Conservation (phyloP, 768 basidiomycete genomes). For the Naganishia vaughanmartiniae region DNA sequence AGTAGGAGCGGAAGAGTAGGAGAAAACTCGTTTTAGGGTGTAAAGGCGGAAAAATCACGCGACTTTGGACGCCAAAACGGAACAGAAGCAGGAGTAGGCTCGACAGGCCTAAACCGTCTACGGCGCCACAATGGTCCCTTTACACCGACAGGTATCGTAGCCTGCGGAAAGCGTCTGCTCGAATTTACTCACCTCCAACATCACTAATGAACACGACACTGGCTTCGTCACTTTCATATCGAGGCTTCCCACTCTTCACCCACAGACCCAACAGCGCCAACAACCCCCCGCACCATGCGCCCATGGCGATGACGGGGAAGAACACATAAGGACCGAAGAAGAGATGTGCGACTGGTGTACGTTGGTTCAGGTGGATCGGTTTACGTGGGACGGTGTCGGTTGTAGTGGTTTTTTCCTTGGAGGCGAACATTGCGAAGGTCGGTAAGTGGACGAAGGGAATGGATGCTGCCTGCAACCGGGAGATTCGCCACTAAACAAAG, state of each 20-base stretch:
- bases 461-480: no score
- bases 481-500: no score
- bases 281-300: conserved; percentile 48
- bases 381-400: neutral
- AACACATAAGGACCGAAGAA: conserved; percentile 43
- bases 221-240: conserved; percentile 46
- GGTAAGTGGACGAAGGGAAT: neutral
- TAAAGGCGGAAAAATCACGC: no score
- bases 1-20: no score
- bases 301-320: conserved; percentile 29
- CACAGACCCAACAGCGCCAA: conserved; percentile 47
- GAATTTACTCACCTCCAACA: conserved; percentile 41
- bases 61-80: no score
- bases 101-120: no score
- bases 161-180: no score
- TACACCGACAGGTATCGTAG: no score
- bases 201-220: conserved; percentile 52
- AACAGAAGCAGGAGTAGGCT: no score
- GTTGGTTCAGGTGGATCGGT: conserved; percentile 42
- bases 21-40: no score
- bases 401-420: conserved; percentile 20
- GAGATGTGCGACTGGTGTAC: conserved; percentile 43
- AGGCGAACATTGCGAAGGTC: conserved; percentile 16
- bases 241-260: conserved; percentile 45
- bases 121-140: no score